Base-by-base conservation (phyloP, 371 early-diverging fungal species). In the Coemansia sp. region DNA sequence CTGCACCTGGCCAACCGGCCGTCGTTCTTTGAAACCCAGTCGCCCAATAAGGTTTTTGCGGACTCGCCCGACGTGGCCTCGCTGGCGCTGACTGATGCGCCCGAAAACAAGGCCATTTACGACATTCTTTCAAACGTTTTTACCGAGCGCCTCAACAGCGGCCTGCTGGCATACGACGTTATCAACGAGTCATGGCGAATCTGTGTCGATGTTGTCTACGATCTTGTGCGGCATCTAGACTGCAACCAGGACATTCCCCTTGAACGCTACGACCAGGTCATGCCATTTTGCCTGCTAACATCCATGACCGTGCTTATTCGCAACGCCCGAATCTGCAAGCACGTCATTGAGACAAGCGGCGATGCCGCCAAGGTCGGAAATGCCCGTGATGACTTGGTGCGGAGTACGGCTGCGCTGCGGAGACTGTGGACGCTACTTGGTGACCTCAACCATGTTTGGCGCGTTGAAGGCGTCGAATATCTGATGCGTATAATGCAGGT, bases 1-100 rank as follows among this genome's bases (percentile, higher is more conserved):
- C 36, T 73, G 52, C 73, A 73, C 58, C 45, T 68, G 30, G 35
- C 65, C 20, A 73, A 73, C 48, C 68, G 73, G 3, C 73, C 73
- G 9, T 72, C 73, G 14, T 72, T 47, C 30, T 72, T 72, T 43
- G 57, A 16, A 10, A 42, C 43, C 34, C 56, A 56, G 41, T 13
- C 31, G 3, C 34, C 43, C 14, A 51, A 39, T 20, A 30, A 59
- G 51, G 49, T 59, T n/a, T 59, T 59, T 59, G 61, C 43, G 11
- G 41, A 47, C 1, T 13, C 30, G 26, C 43, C 57, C 5, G 57
- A 56, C 8, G 26, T 38, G 11, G 48, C 11, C 14, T 26, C 53
- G 30, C 61, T 34, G 11, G 16, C 10, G 7, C 47, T 32, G 39
- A 30, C 52, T 8, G 35, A 52, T 4, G 38, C 49, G 45, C 30